phyloP scores from a whole-genome alignment of 768 basidiomycete genomes.

The Suillus sp. region DNA sequence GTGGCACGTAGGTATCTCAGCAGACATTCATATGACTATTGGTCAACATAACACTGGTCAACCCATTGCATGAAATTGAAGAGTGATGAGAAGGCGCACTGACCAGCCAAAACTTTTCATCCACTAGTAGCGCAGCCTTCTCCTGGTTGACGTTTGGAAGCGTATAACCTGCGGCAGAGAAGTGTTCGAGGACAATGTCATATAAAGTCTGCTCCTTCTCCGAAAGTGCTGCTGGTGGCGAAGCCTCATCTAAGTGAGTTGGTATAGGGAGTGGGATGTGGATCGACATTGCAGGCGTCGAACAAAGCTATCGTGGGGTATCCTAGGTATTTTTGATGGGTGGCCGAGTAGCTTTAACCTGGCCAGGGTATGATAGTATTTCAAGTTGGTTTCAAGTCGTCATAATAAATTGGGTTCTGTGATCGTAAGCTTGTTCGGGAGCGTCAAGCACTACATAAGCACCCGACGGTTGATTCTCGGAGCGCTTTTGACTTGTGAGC shows the following conservation, averaged over 20 bases:
- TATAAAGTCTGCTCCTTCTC: constrained; percentile 52
- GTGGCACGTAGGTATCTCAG: constrained; percentile 77
- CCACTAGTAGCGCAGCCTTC: constrained; percentile 53
- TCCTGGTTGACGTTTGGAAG: constrained; percentile 47
- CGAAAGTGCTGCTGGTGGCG: constrained; percentile 41
- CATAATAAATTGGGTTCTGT: neutral
- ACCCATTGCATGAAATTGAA: neutral
- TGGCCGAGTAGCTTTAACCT: neutral
- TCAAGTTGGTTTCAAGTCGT: no score
- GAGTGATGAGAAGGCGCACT: constrained; percentile 23
- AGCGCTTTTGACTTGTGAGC: no score
- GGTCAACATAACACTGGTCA: constrained; percentile 11
- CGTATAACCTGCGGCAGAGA: constrained; percentile 50
- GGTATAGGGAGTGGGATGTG: constrained; percentile 29
- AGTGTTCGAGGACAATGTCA: constrained; percentile 58
- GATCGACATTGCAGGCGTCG: constrained; percentile 6
- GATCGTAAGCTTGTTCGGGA: constrained; percentile 9
- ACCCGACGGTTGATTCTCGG: no score
- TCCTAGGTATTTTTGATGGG: neutral
- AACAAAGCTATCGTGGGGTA: neutral
- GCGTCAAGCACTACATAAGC: neutral
- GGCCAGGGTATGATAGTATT: neutral
- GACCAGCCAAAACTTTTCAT: constrained; percentile 79
- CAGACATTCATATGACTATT: constrained; percentile 66
- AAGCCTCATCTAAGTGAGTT: constrained; percentile 25